Evolutionary conservation across 2,329 filamentous ascomycete species (phyloP), one percentile per base, ranked within the genome.

Genomic region (Fusarium avenaceum): DNA sequence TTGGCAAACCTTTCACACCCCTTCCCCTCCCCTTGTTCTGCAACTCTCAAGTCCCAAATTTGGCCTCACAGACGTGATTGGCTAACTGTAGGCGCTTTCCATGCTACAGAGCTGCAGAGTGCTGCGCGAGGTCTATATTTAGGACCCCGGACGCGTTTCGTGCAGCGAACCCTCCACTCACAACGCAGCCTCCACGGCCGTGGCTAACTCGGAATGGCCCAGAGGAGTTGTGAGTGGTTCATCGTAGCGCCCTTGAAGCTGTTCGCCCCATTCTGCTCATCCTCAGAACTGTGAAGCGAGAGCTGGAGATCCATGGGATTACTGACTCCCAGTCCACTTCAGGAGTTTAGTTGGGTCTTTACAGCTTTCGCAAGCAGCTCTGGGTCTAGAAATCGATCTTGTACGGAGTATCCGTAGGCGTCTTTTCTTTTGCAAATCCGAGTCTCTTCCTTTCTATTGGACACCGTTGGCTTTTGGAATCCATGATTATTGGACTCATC

Each of bases 41-140:
- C 56, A 66, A 67, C 55, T 63, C 48, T 47, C 53, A 54, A 68
- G 60, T 64, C 63, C 69, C 73, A 76, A 74, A 75, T 75, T 72
- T 74, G 64, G 59, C 47, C 22, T 24, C 32, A 17, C 47, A 6
- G 6, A 46, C 28, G 10, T 78, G 71, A 78, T 78, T 78, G 76
- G 76, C 40, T 52, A 8, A 40, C 26, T 24, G 47, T 78, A 76
- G 72, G 74, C 76, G 76, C 76, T 70, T 64, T 72, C 68, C 65
- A 67, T 50, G 60, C 39, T 63, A 35, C 40, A 42, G 67, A 70
- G 68, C 67, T 72, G 70, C 69, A 65, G 65, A 69, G 65, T 48
- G 45, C 39, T 58, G 59, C 62, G 50, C 42, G 28, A 66, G 57
- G 47, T 70, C 76, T 78, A 78, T 76, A 77, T 76, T 77, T 78